phyloP scores from a whole-genome alignment of 371 early-diverging fungal genomes.

The Rhizopus sp. region DNA sequence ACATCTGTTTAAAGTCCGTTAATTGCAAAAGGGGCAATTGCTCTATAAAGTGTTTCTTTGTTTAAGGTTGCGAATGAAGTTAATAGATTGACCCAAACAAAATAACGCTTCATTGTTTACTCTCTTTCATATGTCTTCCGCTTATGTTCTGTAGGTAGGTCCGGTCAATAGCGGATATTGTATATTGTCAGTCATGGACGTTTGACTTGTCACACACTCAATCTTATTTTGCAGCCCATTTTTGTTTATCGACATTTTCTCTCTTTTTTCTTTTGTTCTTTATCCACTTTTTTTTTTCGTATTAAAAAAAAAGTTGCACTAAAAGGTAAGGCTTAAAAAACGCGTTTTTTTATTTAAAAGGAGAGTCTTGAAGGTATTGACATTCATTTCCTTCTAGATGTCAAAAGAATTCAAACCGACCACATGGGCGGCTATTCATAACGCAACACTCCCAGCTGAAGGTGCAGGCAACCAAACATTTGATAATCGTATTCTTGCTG shows the following conservation, averaged over 20 bases:
- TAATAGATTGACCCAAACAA: not conserved
- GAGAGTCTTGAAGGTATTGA: not conserved
- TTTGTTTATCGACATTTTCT: not conserved
- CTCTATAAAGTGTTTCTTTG: not conserved
- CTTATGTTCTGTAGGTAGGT: not conserved
- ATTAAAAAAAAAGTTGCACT: not conserved
- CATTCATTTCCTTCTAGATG: slow-evolving; percentile 18
- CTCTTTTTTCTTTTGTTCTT: slow-evolving; percentile 1
- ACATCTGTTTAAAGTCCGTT: too few species aligned
- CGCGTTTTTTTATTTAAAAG: slow-evolving; percentile 4
- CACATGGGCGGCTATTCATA: slow-evolving; percentile 57
- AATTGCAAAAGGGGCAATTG: too few species aligned
- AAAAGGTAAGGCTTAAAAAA: not conserved
- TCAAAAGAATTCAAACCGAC: slow-evolving; percentile 51
- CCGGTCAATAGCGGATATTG: slow-evolving; percentile 4
- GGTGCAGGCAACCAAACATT: slow-evolving; percentile 79
- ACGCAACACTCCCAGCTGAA: slow-evolving; percentile 71
- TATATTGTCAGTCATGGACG: slow-evolving; percentile 6
- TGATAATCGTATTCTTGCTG: slow-evolving; percentile 63
- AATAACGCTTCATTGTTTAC: not conserved
- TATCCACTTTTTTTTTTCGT: not conserved
- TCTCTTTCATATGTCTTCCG: not conserved
- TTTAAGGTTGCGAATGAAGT: not conserved
- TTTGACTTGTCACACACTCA: slow-evolving; percentile 3
- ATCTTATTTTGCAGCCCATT: slow-evolving; percentile 1